Evolutionary conservation across 2,329 filamentous ascomycete genomes (phyloP), one percentile per base, ranked within the genome.

Genomic region (Phaeosphaeriaceae sp.): DNA sequence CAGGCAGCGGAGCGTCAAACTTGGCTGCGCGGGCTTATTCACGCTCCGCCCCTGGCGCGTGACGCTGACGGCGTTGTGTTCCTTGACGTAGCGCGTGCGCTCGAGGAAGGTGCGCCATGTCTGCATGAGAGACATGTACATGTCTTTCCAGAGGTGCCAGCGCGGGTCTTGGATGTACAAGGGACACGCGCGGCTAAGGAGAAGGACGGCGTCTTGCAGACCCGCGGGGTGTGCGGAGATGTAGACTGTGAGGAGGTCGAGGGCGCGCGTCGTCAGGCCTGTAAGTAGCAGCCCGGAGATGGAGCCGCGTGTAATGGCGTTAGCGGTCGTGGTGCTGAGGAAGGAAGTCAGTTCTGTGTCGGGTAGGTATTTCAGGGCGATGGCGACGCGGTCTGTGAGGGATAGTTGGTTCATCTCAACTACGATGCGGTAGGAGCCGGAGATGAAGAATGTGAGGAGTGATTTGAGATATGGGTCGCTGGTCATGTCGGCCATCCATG

Each of bases 401-500:
- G 91, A 89, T 1, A 96, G 83, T 25, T 91, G 90, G 20, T 84
- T 82, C 71, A 93, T 91, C 62, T 89, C 86, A 41, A 90, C 88
- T 42, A 95, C 90, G 42, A 85, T 84, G 19, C 85, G 81, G 92
- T 92, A 95, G 73, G 92, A 86, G 4, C 89, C 89, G 0, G 88
- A 91, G 10, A 89, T 88, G 60, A 95, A 91, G 64, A 91, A 88
- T 2, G 89, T 88, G 22, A 92, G 91, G 48, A 95, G 89, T 6
- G 91, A 91, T 54, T 91, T 89, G 22, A 95, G 84, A 71, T 93
- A 94, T 0, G 91, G 89, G 67, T 95, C 91, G 0, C 89, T 88
- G 60, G 89, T 83, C 65, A 88, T 85, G 60, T 86, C 85, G 22
- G 85, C 84, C 74, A 89, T 86, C 77, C 86, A 87, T 11, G 81